phyloP scores from a whole-genome alignment of 1,139 yeast genomes.

The Candida sp. region DNA sequence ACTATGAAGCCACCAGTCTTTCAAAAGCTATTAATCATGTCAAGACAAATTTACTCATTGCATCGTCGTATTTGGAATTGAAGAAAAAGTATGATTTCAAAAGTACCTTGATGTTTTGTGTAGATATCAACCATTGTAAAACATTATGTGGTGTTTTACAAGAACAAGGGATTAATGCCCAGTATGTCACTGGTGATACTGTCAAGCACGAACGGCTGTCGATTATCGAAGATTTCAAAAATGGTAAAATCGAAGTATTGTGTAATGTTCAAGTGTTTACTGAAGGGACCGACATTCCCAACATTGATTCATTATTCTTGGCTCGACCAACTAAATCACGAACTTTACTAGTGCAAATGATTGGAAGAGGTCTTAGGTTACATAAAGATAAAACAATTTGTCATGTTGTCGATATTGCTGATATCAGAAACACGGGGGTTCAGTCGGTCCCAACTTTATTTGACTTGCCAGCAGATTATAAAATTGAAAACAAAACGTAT shows the following conservation, averaged over 20 bases:
- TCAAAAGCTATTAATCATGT: conserved; percentile 54
- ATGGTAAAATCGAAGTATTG: conserved; percentile 65
- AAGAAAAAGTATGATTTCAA: conserved; percentile 35
- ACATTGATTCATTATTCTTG: conserved; percentile 75
- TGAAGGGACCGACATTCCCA: conserved; percentile 95
- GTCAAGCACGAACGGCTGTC: conserved; percentile 46
- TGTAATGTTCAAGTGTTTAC: conserved; percentile 90
- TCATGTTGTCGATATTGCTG: conserved; percentile 76
- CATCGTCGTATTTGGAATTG: conserved; percentile 54
- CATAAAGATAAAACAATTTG: conserved; percentile 63
- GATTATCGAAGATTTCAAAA: conserved; percentile 55
- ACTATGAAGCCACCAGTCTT: conserved; percentile 52
- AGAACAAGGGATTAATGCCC: conserved; percentile 63
- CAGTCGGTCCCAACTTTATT: conserved; percentile 59
- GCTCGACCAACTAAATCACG: conserved; percentile 82
- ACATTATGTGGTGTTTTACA: conserved; percentile 54
- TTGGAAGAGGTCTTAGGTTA: conserved; percentile 82
- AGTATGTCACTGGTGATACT: conserved; percentile 71
- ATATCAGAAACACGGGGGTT: conserved; percentile 55
- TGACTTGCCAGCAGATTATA: conserved; percentile 33
- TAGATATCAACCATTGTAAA: conserved; percentile 65
- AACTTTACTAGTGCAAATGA: conserved; percentile 77
- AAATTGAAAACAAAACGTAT: conserved; percentile 27
- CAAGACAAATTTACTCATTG: conserved; percentile 52
- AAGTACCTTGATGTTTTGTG: conserved; percentile 77